Conservation (phyloP, 306 rosid species). For the Dryas alaskensis region DNA sequence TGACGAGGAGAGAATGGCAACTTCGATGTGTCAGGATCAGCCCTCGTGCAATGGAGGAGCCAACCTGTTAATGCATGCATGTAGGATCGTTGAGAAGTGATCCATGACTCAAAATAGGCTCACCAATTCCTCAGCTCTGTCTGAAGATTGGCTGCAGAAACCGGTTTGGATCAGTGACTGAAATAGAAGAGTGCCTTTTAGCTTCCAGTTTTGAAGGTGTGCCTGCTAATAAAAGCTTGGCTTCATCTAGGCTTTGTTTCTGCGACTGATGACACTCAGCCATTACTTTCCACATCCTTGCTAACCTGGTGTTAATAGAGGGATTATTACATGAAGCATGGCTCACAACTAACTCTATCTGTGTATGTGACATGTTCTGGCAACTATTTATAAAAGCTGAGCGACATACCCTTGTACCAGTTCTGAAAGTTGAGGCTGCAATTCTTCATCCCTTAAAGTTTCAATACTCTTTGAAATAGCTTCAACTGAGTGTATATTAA, state of each 20-base stretch:
- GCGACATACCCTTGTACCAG: conserved; percentile 64
- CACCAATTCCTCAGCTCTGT: conserved; percentile 81
- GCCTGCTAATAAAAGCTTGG: conserved; percentile 69
- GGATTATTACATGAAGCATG: conserved; percentile 5
- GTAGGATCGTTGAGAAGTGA: conserved; percentile 82
- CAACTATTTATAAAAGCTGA: neutral
- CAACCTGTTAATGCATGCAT: conserved; percentile 67
- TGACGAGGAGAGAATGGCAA: conserved; percentile 54
- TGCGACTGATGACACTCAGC: conserved; percentile 79
- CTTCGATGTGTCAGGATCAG: conserved; percentile 58
- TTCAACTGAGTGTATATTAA: conserved; percentile 84
- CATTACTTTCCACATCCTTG: conserved; percentile 96
- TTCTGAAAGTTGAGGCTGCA: conserved; percentile 86
- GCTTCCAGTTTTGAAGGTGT: conserved; percentile 53
- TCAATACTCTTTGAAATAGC: conserved; percentile 79
- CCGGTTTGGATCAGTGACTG: conserved; percentile 47
- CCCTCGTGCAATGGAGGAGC: conserved; percentile 68
- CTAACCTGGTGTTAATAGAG: conserved; percentile 48
- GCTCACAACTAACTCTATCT: neutral
- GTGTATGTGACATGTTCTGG: neutral
- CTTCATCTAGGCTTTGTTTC: conserved; percentile 70
- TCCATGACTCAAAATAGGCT: conserved; percentile 75
- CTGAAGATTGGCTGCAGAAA: conserved; percentile 66
- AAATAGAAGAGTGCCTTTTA: conserved; percentile 41
- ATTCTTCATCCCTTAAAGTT: conserved; percentile 79